phyloP scores from a whole-genome alignment of 2,329 filamentous ascomycete genomes.

The Verticillium zaregamsianum region DNA sequence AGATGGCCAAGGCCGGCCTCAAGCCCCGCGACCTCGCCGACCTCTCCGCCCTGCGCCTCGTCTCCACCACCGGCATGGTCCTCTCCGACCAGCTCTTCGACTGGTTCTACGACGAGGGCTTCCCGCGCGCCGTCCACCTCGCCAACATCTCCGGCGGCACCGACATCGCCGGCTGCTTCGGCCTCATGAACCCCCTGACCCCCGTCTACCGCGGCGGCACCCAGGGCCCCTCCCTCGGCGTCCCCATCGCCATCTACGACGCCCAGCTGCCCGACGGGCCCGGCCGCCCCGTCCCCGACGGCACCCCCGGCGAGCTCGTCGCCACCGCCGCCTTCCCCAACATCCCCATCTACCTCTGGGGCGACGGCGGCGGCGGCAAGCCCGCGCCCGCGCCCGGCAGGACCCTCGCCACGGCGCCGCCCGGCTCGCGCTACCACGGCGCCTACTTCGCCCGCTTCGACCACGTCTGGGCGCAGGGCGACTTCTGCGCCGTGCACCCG shows the following conservation, averaged over 20 bases:
- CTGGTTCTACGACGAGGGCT: conserved; percentile 71
- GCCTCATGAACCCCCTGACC: conserved; percentile 61
- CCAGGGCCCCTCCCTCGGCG: conserved; percentile 44
- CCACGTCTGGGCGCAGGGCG: conserved; percentile 77
- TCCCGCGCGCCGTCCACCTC: conserved; percentile 63
- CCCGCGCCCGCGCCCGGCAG: conserved; percentile 13
- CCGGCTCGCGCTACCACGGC: conserved; percentile 52
- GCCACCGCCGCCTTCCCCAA: conserved; percentile 70
- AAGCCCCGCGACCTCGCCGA: conserved; percentile 59
- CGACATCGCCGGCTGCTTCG: conserved; percentile 64
- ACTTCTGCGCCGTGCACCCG: conserved; percentile 71
- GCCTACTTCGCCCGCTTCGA: conserved; percentile 61
- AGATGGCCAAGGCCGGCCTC: conserved; percentile 62
- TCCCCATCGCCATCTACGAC: conserved; percentile 58
- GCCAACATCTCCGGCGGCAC: conserved; percentile 75
- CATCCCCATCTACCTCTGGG: conserved; percentile 65
- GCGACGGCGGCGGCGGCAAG: conserved; percentile 30
- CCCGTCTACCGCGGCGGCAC: conserved; percentile 59
- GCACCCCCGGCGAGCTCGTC: conserved; percentile 72
- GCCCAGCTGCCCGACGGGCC: conserved; percentile 46
- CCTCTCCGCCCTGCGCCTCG: conserved; percentile 54
- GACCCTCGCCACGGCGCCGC: conserved; percentile 25
- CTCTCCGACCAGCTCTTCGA: conserved; percentile 72
- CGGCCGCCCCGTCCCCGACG: conserved; percentile 43
- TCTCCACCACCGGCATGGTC: conserved; percentile 78